These are phyloP conservation scores for Diaporthe aspalathi DNA, from an alignment of 2,329 filamentous ascomycete genomes.

Conservation along the genomic window DNA sequence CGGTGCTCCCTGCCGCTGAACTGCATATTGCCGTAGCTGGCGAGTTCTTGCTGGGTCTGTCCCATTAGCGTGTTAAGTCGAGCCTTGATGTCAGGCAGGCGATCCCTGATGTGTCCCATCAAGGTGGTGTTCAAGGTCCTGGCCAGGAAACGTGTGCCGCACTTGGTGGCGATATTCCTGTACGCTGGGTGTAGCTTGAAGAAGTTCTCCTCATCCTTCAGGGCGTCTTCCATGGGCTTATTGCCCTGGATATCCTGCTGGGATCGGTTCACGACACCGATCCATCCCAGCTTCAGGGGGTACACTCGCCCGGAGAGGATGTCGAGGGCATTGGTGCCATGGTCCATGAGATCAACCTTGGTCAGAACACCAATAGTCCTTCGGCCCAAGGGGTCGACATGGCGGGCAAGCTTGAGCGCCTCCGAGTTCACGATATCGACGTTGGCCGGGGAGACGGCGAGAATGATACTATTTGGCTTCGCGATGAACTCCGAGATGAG, in stretches of 20 bases:
- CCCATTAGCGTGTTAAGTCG: slow-evolving; percentile 98
- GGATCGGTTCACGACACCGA: slow-evolving; percentile 96
- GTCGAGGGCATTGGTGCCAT: slow-evolving; percentile 97
- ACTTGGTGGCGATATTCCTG: slow-evolving; percentile 92
- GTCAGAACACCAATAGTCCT: slow-evolving; percentile 98
- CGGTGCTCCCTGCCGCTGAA: slow-evolving; percentile 98
- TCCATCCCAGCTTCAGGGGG: slow-evolving; percentile 95
- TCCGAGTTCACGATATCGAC: slow-evolving; percentile 99
- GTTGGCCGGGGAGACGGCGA: slow-evolving; percentile 96
- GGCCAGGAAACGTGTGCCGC: slow-evolving; percentile 92
- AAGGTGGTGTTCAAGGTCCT: slow-evolving; percentile 95
- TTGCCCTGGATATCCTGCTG: slow-evolving; percentile 98
- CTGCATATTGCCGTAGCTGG: slow-evolving; percentile 97
- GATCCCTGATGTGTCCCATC: slow-evolving; percentile 95
- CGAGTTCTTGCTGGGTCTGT: slow-evolving; percentile 98
- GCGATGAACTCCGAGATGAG: slow-evolving; percentile 99
- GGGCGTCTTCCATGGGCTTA: slow-evolving; percentile 92
- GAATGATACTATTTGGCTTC: slow-evolving; percentile 97
- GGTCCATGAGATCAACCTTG: slow-evolving; percentile 99
- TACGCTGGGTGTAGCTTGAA: slow-evolving; percentile 98
- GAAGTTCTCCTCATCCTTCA: slow-evolving; percentile 91
- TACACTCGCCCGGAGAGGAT: slow-evolving; percentile 97
- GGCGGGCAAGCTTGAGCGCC: slow-evolving; percentile 92
- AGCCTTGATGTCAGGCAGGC: slow-evolving; percentile 97
- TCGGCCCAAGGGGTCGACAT: slow-evolving; percentile 97